A percentile compares a stretch with the other conserved stretches of the same genome.
Evolutionary conservation across 1,284 basidiomycete genomes (phyloP).

Genomic region (Naganishia sp.): DNA sequence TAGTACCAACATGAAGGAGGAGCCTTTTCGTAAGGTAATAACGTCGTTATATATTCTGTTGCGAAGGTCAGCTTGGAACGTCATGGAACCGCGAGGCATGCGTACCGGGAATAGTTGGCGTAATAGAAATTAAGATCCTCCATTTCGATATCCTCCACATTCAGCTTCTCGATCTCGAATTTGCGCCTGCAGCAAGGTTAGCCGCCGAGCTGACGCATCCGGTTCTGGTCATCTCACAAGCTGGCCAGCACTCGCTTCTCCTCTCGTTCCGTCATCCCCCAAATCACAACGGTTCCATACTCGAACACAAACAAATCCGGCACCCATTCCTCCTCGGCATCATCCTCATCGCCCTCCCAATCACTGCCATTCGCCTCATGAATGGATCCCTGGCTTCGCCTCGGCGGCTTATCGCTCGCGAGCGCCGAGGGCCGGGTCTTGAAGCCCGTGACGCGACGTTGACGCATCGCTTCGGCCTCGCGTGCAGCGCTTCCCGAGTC

Average conservation of each 20-base stretch:
- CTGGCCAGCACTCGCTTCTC: slow-evolving; percentile 85
- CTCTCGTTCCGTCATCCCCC: slow-evolving; percentile 93
- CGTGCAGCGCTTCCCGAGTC: slow-evolving; percentile 7
- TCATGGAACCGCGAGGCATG: slow-evolving; percentile 28
- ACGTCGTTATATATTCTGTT: slow-evolving; percentile 95
- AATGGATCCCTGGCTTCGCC: slow-evolving; percentile 55
- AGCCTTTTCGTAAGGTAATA: slow-evolving; percentile 90
- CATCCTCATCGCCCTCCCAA: slow-evolving; percentile 53
- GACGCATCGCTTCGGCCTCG: slow-evolving; percentile 29
- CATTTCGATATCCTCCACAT: slow-evolving; percentile 81
- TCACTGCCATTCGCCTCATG: slow-evolving; percentile 36
- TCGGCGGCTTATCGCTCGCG: slow-evolving; percentile 46
- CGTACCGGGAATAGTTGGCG: slow-evolving; percentile 88
- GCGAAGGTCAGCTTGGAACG: too few species aligned
- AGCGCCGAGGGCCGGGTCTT: slow-evolving; percentile 43
- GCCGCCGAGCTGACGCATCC: background rate
- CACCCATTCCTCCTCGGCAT: slow-evolving; percentile 61
- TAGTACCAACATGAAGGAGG: slow-evolving; percentile 82
- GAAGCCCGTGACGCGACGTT: slow-evolving; percentile 46
- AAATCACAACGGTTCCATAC: slow-evolving; percentile 87
- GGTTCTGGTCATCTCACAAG: slow-evolving; percentile 62
- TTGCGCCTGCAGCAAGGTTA: slow-evolving; percentile 64
- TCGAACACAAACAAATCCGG: slow-evolving; percentile 89
- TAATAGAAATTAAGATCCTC: slow-evolving; percentile 97
- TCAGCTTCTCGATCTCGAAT: slow-evolving; percentile 87